These are phyloP conservation scores for Candida rishiriensis DNA, from an alignment of 805 yeast species.

Conservation along the genomic window DNA sequence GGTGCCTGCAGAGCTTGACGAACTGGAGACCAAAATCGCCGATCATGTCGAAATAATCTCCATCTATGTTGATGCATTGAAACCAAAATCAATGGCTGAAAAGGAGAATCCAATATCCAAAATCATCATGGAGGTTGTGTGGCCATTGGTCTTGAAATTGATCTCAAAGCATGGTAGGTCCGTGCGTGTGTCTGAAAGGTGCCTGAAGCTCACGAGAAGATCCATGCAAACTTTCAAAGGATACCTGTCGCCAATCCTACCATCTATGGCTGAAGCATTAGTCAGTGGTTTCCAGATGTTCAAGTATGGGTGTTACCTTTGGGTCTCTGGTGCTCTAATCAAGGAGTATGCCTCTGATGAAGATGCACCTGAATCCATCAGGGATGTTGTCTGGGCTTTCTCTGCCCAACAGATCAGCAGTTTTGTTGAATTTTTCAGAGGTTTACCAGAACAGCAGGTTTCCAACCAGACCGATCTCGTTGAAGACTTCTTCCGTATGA, in stretches of 20 bases:
- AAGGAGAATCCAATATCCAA: conserved; percentile 47
- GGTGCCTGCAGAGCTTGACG: conserved; percentile 27
- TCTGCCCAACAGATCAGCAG: conserved; percentile 59
- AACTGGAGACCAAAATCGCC: conserved; percentile 46
- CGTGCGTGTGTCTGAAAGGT: conserved; percentile 66
- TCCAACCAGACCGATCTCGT: conserved; percentile 57
- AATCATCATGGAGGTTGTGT: conserved; percentile 46
- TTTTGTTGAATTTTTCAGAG: conserved; percentile 45
- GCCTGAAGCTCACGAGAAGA: conserved; percentile 62
- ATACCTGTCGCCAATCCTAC: conserved; percentile 54
- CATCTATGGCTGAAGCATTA: conserved; percentile 60
- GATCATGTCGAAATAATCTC: conserved; percentile 71
- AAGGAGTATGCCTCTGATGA: conserved; percentile 62
- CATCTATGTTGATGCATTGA: conserved; percentile 53
- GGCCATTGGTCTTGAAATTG: conserved; percentile 52
- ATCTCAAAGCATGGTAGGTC: conserved; percentile 54
- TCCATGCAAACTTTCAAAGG: conserved; percentile 59
- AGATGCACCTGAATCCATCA: conserved; percentile 36
- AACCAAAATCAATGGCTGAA: conserved; percentile 36
- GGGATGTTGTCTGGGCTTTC: conserved; percentile 67
- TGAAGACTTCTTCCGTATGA: conserved; percentile 84
- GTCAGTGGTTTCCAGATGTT: conserved; percentile 66
- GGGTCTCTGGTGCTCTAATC: conserved; percentile 83
- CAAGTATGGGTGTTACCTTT: conserved; percentile 76
- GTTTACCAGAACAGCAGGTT: conserved; percentile 19